phyloP scores from a whole-genome alignment of 176 grass and related monocot species.

The Avena atlantica region DNA sequence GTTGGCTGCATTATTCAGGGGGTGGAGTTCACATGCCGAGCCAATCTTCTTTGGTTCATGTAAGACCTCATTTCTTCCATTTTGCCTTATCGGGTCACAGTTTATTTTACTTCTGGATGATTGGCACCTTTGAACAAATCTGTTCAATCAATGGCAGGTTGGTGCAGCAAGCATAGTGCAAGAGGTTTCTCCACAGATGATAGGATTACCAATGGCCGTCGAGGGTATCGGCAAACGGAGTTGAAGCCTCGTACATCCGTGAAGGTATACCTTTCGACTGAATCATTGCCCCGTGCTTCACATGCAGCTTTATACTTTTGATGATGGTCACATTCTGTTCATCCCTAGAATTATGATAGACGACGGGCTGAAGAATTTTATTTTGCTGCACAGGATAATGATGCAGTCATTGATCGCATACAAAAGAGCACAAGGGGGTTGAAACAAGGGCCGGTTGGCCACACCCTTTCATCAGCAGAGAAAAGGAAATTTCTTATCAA shows the following conservation, averaged over 20 bases:
- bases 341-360: neutral
- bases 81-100: neutral
- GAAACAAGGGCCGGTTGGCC: slow-evolving; percentile 51
- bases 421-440: slow-evolving; percentile 47
- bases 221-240: slow-evolving; percentile 11
- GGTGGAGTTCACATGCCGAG: slow-evolving; percentile 10
- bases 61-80: neutral
- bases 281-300: neutral
- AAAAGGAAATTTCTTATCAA: slow-evolving; percentile 82
- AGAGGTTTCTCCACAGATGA: slow-evolving; percentile 34
- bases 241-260: slow-evolving; percentile 10
- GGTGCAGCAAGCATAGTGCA: slow-evolving; percentile 31
- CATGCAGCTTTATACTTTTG: neutral
- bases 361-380: neutral
- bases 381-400: slow-evolving; percentile 37
- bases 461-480: slow-evolving; percentile 61
- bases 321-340: neutral
- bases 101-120: slow-evolving; percentile 24
- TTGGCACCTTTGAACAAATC: neutral
- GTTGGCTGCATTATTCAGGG: slow-evolving; percentile 8
- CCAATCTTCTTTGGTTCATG: slow-evolving; percentile 2
- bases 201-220: neutral
- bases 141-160: slow-evolving; percentile 18
- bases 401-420: slow-evolving; percentile 42
- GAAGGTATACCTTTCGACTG: slow-evolving; percentile 27